Evolutionary conservation across 257 asterid species (phyloP), one percentile per base, ranked within the genome.

Genomic region (Vinca minor): DNA sequence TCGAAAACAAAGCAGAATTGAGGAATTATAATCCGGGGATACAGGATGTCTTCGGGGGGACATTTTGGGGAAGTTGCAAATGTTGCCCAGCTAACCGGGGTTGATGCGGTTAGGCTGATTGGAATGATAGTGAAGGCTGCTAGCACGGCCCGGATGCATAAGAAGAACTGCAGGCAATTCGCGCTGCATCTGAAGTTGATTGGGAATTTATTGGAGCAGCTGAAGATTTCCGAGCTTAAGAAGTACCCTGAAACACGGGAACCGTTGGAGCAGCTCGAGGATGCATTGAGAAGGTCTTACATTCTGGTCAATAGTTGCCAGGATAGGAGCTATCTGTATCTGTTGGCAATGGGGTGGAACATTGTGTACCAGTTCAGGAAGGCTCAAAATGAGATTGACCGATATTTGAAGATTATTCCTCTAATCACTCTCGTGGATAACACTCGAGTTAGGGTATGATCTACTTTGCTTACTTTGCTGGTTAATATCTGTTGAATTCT

Each of bases 301-400:
- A 73, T 89, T 64, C 66, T 89, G 89, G 87, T 89, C 4, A 83
- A 83, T 66, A 89, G 95, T 70, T 89, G 96, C 58, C 96, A 89
- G 70, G 95, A 89, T 62, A 71, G 91, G 76, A 89, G 96, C 66
- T 89, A 83, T 48, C 71, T 89, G 57, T 89, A 89, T 76, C 85
- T 89, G 20, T 83, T 89, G 47, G 96, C 96, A 1, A 89, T 89
- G 96, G 96, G 96, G 15, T 89, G 96, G 96, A 89, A 89, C 85
- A 85, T 89, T 77, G 96, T 89, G 67, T 89, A 89, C 78, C 97
- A 89, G 83, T 89, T 89, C 60, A 71, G 94, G 76, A 87, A 78
- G 72, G 97, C 97, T 67, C 97, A 89, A 77, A 83, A 50, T 26
- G 97, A 89, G 80, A 89, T 89, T 71, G 97, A 89, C 74, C 85